Conservation (phyloP, 2,329 filamentous ascomycete genomes). For the Microthyrium microscopicum region DNA sequence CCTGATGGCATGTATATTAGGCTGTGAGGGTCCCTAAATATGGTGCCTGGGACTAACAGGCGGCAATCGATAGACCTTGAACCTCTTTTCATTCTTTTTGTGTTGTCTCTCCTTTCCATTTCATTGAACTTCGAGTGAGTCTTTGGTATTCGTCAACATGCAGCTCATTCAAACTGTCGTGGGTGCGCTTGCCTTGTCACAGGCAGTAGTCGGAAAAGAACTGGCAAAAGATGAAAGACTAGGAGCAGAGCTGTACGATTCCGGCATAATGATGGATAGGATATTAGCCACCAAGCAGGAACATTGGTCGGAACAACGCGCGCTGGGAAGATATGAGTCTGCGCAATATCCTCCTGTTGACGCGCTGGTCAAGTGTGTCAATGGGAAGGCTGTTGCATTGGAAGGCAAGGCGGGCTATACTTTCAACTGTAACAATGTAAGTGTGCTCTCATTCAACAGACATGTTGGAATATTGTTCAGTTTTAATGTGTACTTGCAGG, state of each 20-base stretch:
- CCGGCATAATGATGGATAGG: constrained; percentile 20
- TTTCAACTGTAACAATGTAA: constrained; percentile 22
- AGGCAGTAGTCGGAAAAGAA: constrained; percentile 10
- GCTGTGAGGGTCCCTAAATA: too few species aligned
- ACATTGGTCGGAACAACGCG: constrained; percentile 19
- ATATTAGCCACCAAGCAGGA: constrained; percentile 16
- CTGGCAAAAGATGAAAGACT: constrained; percentile 19
- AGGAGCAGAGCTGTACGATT: constrained; percentile 22
- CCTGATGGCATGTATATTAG: too few species aligned
- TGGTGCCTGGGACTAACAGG: too few species aligned
- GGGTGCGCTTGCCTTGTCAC: background rate
- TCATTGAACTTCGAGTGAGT: too few species aligned
- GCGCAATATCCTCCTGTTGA: constrained; percentile 18
- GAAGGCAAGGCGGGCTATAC: constrained; percentile 19
- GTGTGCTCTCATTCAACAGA: constrained; percentile 5
- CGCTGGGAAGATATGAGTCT: constrained; percentile 18
- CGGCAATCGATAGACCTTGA: too few species aligned
- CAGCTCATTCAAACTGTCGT: too few species aligned
- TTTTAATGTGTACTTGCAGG: constrained; percentile 11
- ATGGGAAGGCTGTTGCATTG: constrained; percentile 21
- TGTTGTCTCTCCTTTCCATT: too few species aligned
- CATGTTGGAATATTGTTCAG: background rate
- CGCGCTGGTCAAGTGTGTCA: constrained; percentile 17
- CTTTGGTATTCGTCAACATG: too few species aligned
- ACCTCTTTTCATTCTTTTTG: too few species aligned